A percentile compares a stretch with the other conserved stretches of the same genome.
Evolutionary conservation across 2,329 filamentous ascomycete genomes (phyloP).

Genomic region (Blastomyces emzantsi): DNA sequence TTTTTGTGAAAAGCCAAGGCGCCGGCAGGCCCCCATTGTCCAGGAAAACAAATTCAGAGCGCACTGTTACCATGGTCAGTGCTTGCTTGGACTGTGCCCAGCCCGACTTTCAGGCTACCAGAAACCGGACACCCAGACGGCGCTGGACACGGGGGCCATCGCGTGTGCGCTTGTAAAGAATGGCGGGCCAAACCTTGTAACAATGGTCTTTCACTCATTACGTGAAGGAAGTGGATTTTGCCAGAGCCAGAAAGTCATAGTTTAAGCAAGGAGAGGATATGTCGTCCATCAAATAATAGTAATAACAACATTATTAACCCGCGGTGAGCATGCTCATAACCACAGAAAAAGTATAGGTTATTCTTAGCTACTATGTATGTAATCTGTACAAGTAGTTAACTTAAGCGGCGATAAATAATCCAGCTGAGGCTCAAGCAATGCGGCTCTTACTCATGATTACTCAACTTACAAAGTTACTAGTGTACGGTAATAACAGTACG

Average conservation of each 20-base stretch:
- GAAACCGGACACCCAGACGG: neutral
- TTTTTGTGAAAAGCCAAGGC: neutral
- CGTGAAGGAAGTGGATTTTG: neutral
- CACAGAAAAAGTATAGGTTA: no score
- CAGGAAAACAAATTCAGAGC: neutral
- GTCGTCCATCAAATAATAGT: no score
- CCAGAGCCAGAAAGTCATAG: neutral
- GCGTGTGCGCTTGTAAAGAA: constrained; percentile 5
- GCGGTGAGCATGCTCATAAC: neutral
- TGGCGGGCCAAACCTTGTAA: neutral
- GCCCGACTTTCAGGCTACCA: neutral
- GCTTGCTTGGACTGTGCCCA: neutral
- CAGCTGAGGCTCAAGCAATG: neutral
- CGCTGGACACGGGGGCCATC: neutral
- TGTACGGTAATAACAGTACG: neutral
- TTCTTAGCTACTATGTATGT: no score
- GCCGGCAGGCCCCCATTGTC: neutral
- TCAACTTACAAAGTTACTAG: neutral
- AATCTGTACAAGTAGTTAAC: no score
- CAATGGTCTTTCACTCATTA: neutral
- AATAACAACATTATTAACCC: neutral
- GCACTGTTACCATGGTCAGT: constrained; percentile 1
- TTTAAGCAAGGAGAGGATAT: neutral
- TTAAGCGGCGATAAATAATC: no score
- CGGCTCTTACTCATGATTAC: neutral